These are phyloP conservation scores for Stenogyne calaminthoides DNA, from an alignment of 305 asterid species.

Conservation along the genomic window DNA sequence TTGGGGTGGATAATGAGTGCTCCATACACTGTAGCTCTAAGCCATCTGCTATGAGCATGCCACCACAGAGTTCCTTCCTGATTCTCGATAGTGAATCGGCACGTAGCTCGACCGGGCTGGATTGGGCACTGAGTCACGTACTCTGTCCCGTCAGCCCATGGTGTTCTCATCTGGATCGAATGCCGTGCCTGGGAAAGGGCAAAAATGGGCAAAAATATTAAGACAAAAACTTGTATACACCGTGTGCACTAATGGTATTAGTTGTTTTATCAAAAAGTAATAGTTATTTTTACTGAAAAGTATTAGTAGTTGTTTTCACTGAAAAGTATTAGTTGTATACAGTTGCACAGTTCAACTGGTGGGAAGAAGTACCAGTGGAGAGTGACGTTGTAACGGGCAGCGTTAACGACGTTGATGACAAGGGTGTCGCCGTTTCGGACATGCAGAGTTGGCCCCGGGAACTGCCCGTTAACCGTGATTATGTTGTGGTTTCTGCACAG, in stretches of 20 bases:
- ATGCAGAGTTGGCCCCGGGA: conserved; percentile 51
- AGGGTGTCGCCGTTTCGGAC: conserved; percentile 53
- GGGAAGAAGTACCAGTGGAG: conserved; percentile 47
- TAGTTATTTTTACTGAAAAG: too few relatives aligned
- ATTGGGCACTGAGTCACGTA: conserved; percentile 86
- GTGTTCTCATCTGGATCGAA: conserved; percentile 75
- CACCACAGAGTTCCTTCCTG: conserved; percentile 89
- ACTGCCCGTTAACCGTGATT: conserved; percentile 54
- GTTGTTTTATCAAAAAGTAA: too few relatives aligned
- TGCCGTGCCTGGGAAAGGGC: conserved; percentile 60
- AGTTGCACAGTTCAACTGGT: too few relatives aligned
- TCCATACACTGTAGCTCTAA: conserved; percentile 81
- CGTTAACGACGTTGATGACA: conserved; percentile 44
- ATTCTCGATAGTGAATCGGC: conserved; percentile 56
- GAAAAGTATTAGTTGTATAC: too few relatives aligned
- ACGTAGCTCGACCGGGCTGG: conserved; percentile 76
- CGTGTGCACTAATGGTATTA: too few relatives aligned
- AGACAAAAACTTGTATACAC: background rate
- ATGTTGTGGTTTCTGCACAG: conserved; percentile 56
- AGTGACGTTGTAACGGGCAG: conserved; percentile 54
- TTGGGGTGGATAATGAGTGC: conserved; percentile 70
- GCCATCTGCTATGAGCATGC: conserved; percentile 91
- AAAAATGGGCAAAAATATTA: background rate
- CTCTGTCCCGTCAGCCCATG: conserved; percentile 91
- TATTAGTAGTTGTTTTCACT: too few relatives aligned